These are phyloP conservation scores for Gnaphalium uliginosum DNA, from an alignment of 129 eudicot genomes.

Conservation along the genomic window DNA sequence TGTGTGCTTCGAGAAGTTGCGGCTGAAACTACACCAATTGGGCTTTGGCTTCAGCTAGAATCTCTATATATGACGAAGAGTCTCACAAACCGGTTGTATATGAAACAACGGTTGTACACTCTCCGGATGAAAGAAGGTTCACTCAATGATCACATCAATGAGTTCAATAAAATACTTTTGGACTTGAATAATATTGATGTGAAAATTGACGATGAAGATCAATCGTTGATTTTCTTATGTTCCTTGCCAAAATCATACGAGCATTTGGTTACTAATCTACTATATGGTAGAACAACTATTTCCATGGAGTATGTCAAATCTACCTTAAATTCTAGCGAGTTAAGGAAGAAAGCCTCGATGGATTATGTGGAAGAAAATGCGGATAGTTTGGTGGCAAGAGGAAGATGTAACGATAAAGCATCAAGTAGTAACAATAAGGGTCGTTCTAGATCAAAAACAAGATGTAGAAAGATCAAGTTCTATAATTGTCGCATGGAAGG, in stretches of 20 bases:
- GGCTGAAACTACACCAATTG: neutral
- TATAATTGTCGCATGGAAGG: neutral
- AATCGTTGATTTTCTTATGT: neutral
- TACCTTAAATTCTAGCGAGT: neutral
- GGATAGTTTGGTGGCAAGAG: neutral
- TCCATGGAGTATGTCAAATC: too few species aligned
- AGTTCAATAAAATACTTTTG: neutral
- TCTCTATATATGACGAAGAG: neutral
- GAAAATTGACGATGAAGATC: neutral
- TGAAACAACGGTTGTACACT: neutral
- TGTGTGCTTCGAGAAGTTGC: neutral
- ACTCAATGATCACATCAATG: neutral
- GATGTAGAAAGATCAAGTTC: neutral
- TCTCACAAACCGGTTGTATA: neutral
- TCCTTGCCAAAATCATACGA: neutral
- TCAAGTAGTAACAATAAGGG: neutral
- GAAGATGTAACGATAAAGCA: neutral
- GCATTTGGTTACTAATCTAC: neutral
- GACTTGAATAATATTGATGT: constrained; percentile 2
- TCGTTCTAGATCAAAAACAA: neutral
- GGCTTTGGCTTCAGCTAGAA: neutral
- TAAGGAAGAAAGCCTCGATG: neutral
- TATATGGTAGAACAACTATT: too few species aligned
- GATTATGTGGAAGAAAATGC: neutral
- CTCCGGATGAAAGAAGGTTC: neutral